A percentile compares a stretch with the other conserved stretches of the same genome.
Evolutionary conservation across 441 rosid species (phyloP).

Genomic region (Pelargonium myrrhifolium): DNA sequence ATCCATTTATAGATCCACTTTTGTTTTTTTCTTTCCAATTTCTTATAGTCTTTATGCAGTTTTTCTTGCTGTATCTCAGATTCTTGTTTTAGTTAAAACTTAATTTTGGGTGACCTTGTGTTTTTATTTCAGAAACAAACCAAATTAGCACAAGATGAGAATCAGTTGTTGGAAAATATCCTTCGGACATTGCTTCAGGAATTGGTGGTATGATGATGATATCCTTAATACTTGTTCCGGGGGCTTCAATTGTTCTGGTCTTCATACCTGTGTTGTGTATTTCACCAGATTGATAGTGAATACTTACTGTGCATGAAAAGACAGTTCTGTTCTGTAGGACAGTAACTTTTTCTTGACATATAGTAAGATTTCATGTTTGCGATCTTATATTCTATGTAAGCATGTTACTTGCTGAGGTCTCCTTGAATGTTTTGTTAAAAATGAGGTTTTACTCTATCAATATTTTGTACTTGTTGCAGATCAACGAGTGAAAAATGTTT

Average conservation of each 20-base stretch:
- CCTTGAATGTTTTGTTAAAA: no score
- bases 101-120: no score
- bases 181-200: constrained; percentile 82
- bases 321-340: neutral
- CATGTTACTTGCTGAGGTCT: no score
- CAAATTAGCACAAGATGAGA: constrained; percentile 90
- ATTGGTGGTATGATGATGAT: constrained; percentile 67
- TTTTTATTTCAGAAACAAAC: constrained; percentile 91
- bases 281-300: no score
- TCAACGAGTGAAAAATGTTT: neutral
- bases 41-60: no score
- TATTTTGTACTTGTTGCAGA: neutral
- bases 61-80: no score
- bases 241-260: constrained; percentile 1
- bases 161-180: constrained; percentile 85
- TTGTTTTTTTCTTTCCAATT: no score
- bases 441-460: no score
- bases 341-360: neutral
- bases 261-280: neutral
- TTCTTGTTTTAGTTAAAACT: constrained; percentile 10
- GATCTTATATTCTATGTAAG: no score
- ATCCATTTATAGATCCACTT: no score
- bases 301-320: neutral
- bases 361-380: neutral
- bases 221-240: constrained; percentile 2